Conservation (phyloP, 2,329 filamentous ascomycete genomes). For the Ophiocordyceps camponoti-floridani region DNA sequence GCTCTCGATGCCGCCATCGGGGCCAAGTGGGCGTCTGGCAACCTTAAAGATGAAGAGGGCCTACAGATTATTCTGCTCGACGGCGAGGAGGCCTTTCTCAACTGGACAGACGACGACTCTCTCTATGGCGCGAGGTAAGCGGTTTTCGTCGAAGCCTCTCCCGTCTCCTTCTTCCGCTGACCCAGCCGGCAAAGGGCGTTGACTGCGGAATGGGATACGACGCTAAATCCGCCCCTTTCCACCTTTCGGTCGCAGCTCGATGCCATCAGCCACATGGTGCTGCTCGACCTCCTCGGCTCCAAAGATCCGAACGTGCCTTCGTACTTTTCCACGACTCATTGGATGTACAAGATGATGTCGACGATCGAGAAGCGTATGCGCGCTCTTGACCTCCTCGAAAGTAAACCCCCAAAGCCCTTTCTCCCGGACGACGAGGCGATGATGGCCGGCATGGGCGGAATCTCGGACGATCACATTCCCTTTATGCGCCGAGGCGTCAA, state of each 20-base stretch:
- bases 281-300: slow-evolving; percentile 76
- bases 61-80: slow-evolving; percentile 83
- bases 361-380: slow-evolving; percentile 58
- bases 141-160: background rate
- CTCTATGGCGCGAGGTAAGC: slow-evolving; percentile 69
- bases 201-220: slow-evolving; percentile 63
- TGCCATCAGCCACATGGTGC: slow-evolving; percentile 72
- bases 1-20: slow-evolving; percentile 66
- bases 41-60: slow-evolving; percentile 35
- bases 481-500: slow-evolving; percentile 79
- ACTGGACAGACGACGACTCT: slow-evolving; percentile 67
- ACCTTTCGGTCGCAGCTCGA: slow-evolving; percentile 56
- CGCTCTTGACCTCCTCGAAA: slow-evolving; percentile 45
- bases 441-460: slow-evolving; percentile 19
- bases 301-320: slow-evolving; percentile 55
- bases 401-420: slow-evolving; percentile 34
- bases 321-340: slow-evolving; percentile 81
- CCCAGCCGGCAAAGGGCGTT: slow-evolving; percentile 32
- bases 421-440: slow-evolving; percentile 44
- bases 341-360: slow-evolving; percentile 72
- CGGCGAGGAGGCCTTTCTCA: slow-evolving; percentile 79
- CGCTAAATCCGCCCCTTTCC: slow-evolving; percentile 51
- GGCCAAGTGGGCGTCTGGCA: slow-evolving; percentile 63
- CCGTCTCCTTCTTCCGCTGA: background rate
- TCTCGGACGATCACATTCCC: slow-evolving; percentile 81